phyloP scores from a whole-genome alignment of 441 rosid species.

The Melastoma candidum region DNA sequence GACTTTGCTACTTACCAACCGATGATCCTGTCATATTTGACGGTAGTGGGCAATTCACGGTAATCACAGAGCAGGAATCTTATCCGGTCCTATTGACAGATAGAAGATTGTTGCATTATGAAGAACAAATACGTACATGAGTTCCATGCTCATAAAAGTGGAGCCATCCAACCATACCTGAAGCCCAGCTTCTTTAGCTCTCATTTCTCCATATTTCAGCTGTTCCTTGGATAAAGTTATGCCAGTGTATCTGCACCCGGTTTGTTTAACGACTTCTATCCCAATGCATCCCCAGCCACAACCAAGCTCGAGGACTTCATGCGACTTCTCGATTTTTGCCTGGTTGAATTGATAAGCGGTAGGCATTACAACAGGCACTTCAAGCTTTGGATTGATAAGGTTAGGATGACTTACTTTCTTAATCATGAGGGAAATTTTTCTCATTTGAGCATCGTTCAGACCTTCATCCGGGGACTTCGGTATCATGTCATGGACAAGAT shows the following conservation, averaged over 20 bases:
- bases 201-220: conserved; percentile 50
- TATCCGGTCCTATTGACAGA: conserved; percentile 34
- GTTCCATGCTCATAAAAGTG: background rate
- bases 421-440: conserved; percentile 53
- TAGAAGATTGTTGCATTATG: no score
- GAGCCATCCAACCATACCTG: conserved; percentile 28
- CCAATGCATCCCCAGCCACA: conserved; percentile 94
- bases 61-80: conserved; percentile 60
- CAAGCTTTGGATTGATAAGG: background rate
- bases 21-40: conserved; percentile 63
- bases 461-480: conserved; percentile 48
- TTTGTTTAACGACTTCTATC: conserved; percentile 63
- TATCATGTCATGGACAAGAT: conserved; percentile 1
- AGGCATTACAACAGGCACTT: background rate
- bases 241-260: conserved; percentile 79
- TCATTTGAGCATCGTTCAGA: conserved; percentile 56
- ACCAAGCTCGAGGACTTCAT: conserved; percentile 83
- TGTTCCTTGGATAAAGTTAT: conserved; percentile 69
- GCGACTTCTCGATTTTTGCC: conserved; percentile 54
- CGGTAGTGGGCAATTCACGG: conserved; percentile 37
- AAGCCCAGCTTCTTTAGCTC: conserved; percentile 74
- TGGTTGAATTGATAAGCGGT: conserved; percentile 9
- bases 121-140: background rate
- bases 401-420: conserved; percentile 41
- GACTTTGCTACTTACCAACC: conserved; percentile 39